Evolutionary conservation across 345 rosid species (phyloP), one percentile per base, ranked within the genome.

Genomic region (Geranium brycei): DNA sequence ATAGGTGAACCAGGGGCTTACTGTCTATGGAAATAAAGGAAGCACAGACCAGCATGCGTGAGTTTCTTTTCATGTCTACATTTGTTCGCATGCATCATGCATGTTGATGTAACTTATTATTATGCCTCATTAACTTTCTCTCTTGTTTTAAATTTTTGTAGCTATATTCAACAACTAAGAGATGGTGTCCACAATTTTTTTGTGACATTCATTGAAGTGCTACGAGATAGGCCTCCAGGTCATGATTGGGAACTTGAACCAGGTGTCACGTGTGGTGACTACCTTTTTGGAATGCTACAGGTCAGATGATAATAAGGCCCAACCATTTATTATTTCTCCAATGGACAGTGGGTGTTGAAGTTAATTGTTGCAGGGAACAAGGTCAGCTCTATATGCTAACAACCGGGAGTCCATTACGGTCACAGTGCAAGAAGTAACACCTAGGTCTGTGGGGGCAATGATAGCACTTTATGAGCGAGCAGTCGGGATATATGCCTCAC

Each of bases 191-290:
- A 81, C 81, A 93, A 93, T 83, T 93, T 93, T 82, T 90, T 93
- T 60, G 99, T 63, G 65, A 90, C 99, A 57, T 93, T 93, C 79
- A 88, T 93, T 77, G 99, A 93, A 82, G 99, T 93, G 17, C 76
- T 90, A 63, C 87, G 91, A 30, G 96, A 90, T 74, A 85, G 99
- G 72, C 96, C 90, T 65, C 99, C 95, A n/a, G 99, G 99, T 78
- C 99, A 88, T 77, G 99, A 93, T 74, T 93, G 99, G 99, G 97
- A 93, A 72, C 96, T 93, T 66, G 99, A 93, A 80, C 99, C 97
- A 69, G 99, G 97, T 71, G 99, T 93, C 69, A 90, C 99, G 58
- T 93, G 97, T 71, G 99, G 99, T 62, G 99, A 93, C 72, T 90
- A 93, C 80, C 79, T 93, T 64, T 93, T 93, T 76, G 99, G 99